Evolutionary conservation across 1,139 yeast genomes (phyloP).

Genomic region (Tardiomyces digboiensis): DNA sequence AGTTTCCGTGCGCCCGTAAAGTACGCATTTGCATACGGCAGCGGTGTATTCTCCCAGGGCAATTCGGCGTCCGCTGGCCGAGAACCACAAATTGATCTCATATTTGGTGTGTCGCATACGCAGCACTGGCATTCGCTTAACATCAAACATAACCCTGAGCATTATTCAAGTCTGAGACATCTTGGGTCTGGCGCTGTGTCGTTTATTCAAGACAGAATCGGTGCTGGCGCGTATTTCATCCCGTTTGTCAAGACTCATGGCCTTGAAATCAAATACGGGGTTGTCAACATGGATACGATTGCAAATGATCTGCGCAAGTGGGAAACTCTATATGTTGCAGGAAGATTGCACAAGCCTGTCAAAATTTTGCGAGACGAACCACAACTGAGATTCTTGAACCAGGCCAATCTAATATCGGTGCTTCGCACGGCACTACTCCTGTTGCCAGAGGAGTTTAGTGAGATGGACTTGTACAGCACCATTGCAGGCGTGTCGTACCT

Average conservation of each 20-base stretch:
- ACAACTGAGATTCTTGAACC: conserved; percentile 54
- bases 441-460: conserved; percentile 45
- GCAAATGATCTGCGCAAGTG: conserved; percentile 67
- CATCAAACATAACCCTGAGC: conserved; percentile 52
- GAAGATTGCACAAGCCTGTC: conserved; percentile 92
- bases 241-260: conserved; percentile 70
- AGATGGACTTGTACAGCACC: conserved; percentile 58
- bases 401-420: conserved; percentile 70
- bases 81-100: conserved; percentile 74
- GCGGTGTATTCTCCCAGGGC: conserved; percentile 87
- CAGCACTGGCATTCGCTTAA: conserved; percentile 69
- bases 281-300: conserved; percentile 53
- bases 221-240: conserved; percentile 91
- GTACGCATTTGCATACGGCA: conserved; percentile 88
- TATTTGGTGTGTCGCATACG: conserved; percentile 73
- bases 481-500: conserved; percentile 76
- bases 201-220: conserved; percentile 49
- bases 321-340: conserved; percentile 83
- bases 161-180: conserved; percentile 60
- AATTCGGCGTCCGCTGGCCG: conserved; percentile 19
- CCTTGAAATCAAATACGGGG: conserved; percentile 74
- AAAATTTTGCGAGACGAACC: conserved; percentile 59
- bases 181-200: conserved; percentile 56
- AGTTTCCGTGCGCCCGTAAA: conserved; percentile 60
- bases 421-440: conserved; percentile 61